Percentiles rank a stretch among this genome's conserved stretches.
Conservation (phyloP, 352 stramenopile species). For the Pilasporangium apinafurcum region DNA sequence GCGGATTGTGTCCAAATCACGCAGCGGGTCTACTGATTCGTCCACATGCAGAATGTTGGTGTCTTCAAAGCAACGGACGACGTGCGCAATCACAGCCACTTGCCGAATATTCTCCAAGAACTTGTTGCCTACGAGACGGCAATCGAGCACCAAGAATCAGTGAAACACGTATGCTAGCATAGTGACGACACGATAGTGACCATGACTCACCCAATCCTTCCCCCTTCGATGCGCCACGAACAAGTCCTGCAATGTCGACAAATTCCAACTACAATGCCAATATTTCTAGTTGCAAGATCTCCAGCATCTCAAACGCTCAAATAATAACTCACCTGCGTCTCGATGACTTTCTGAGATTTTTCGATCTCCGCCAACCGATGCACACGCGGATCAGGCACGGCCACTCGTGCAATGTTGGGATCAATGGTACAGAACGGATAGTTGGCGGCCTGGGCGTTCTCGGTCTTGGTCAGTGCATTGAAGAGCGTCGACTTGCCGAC, state of each 20-base stretch:
- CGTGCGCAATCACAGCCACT: constrained; percentile 75
- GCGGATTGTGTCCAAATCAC: constrained; percentile 98
- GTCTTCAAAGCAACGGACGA: constrained; percentile 98
- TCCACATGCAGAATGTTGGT: constrained; percentile 98
- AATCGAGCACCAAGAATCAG: constrained; percentile 1
- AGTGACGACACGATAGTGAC: neutral
- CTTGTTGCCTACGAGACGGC: constrained; percentile 77
- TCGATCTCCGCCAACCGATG: constrained; percentile 60
- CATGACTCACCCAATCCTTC: constrained; percentile 52
- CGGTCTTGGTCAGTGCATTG: constrained; percentile 82
- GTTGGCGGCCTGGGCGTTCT: constrained; percentile 81
- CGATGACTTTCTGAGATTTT: constrained; percentile 68
- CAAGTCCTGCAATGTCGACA: constrained; percentile 82
- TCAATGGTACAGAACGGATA: constrained; percentile 90
- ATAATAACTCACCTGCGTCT: constrained; percentile 34
- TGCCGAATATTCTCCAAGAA: constrained; percentile 86
- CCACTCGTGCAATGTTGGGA: constrained; percentile 75
- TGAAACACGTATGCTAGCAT: neutral
- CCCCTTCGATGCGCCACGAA: constrained; percentile 73
- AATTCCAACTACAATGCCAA: constrained; percentile 63
- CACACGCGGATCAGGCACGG: constrained; percentile 60
- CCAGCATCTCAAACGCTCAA: neutral
- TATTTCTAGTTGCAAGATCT: constrained; percentile 3
- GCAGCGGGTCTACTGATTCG: constrained; percentile 91
- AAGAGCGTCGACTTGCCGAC: constrained; percentile 88